Conservation (phyloP, 306 rosid genomes). For the Rosa persica region DNA sequence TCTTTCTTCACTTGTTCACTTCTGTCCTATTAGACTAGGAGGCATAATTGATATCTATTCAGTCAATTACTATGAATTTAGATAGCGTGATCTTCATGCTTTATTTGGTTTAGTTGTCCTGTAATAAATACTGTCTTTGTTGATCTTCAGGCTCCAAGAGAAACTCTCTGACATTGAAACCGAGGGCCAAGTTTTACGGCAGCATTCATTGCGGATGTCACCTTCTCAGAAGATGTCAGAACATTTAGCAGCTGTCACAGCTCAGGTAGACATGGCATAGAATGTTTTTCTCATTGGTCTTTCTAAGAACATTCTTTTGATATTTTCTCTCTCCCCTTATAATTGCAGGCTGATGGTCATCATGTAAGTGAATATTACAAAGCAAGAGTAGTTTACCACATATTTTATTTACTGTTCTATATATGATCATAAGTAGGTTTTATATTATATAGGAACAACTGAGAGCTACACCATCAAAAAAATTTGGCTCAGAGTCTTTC, state of each 20-base stretch:
- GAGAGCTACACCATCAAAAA: slow-evolving; percentile 42
- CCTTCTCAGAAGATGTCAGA: slow-evolving; percentile 63
- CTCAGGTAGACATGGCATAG: slow-evolving; percentile 48
- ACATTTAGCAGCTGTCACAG: slow-evolving; percentile 30
- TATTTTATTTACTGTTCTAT: slow-evolving; percentile 10
- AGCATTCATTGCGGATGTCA: slow-evolving; percentile 62
- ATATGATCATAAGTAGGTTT: slow-evolving; percentile 23
- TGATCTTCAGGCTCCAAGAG: slow-evolving; percentile 76
- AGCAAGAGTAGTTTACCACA: slow-evolving; percentile 12
- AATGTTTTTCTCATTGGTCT: slow-evolving; percentile 5
- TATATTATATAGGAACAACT: slow-evolving; percentile 44
- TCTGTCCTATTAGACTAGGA: slow-evolving; percentile 20
- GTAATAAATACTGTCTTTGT: slow-evolving; percentile 21
- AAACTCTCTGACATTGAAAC: slow-evolving; percentile 79
- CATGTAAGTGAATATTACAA: slow-evolving; percentile 55
- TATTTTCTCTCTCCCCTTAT: slow-evolving; percentile 21
- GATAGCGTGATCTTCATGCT: neutral
- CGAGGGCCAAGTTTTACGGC: slow-evolving; percentile 73
- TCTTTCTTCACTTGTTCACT: slow-evolving; percentile 16
- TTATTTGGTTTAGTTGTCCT: neutral
- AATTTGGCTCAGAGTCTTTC: slow-evolving; percentile 53
- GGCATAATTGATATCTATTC: slow-evolving; percentile 13
- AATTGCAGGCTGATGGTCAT: slow-evolving; percentile 65
- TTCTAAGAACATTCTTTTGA: slow-evolving; percentile 35
- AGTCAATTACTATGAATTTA: neutral